phyloP scores from a whole-genome alignment of 768 basidiomycete species.

The Lactarius tabidus region DNA sequence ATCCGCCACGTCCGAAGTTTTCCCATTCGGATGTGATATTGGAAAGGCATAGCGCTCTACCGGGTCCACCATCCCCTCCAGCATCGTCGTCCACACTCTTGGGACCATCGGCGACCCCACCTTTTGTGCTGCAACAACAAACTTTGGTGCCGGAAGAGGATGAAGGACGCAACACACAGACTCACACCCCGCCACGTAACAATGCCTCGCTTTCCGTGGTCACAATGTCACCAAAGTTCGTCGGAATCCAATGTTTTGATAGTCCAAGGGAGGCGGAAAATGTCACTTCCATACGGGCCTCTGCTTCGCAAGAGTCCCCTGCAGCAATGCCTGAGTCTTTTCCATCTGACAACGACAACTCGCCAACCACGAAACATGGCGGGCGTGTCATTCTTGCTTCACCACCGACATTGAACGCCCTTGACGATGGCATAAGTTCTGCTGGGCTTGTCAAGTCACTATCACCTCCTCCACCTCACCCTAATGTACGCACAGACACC shows the following conservation, averaged over 20 bases:
- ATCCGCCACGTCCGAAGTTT: background rate
- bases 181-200: conserved; percentile 1
- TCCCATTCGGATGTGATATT: background rate
- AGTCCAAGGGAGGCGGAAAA: background rate
- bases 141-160: background rate
- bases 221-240: background rate
- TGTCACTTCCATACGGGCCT: background rate
- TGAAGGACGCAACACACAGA: background rate
- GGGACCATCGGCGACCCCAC: background rate
- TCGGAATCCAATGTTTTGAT: background rate
- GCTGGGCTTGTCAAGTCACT: background rate
- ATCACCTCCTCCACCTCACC: background rate
- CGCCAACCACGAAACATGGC: background rate
- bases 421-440: background rate
- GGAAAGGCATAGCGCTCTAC: background rate
- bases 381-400: background rate
- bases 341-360: conserved; percentile 8
- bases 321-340: background rate
- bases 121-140: conserved; percentile 2
- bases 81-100: background rate
- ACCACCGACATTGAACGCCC: background rate
- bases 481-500: background rate
- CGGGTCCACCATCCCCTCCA: background rate
- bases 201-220: background rate
- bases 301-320: background rate